A percentile compares a stretch with the other conserved stretches of the same genome.
Evolutionary conservation across 768 basidiomycete genomes (phyloP).

Genomic region (Panaeolus cyanescens): DNA sequence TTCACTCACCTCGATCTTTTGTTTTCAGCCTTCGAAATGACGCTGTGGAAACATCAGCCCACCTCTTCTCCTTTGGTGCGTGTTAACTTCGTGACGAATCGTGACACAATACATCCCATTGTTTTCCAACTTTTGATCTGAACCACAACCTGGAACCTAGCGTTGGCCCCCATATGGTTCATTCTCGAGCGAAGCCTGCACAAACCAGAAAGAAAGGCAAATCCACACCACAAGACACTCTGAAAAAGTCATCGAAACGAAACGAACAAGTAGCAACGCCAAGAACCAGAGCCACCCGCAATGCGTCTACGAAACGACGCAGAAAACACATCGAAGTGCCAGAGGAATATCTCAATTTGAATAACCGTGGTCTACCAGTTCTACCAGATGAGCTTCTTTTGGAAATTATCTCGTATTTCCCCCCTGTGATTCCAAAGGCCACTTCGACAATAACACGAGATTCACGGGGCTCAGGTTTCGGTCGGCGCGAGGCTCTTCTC

Average conservation of each 20-base stretch:
- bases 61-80: no score
- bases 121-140: background rate
- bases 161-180: background rate
- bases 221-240: background rate
- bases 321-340: background rate
- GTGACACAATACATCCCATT: no score
- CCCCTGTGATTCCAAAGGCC: background rate
- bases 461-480: background rate
- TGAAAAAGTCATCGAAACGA: background rate
- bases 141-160: background rate
- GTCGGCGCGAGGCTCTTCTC: background rate
- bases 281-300: background rate
- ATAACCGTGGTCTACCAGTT: background rate
- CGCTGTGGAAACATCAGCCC: no score
- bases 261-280: background rate
- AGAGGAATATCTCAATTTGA: background rate
- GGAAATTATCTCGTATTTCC: constrained; percentile 1
- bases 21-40: no score
- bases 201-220: background rate
- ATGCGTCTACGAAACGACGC: background rate
- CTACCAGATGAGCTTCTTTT: constrained; percentile 4
- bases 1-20: no score
- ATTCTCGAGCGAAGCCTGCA: background rate
- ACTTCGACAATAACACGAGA: background rate
- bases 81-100: no score